Evolutionary conservation across 1,139 yeast genomes (phyloP).

Genomic region (Keqinozyma sinolaborantium): DNA sequence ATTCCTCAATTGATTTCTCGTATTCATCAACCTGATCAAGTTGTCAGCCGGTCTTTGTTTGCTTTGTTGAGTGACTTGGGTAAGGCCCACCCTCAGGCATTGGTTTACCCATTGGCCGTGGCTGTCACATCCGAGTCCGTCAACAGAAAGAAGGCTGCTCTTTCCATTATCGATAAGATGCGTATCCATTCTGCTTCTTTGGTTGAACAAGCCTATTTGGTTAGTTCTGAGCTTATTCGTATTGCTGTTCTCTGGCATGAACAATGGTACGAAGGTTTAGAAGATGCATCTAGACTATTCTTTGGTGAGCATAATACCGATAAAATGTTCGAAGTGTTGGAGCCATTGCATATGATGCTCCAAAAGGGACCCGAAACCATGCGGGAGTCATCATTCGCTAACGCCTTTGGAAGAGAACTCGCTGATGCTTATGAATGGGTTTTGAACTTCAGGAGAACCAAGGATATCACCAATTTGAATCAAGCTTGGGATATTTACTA

Average conservation of each 20-base stretch:
- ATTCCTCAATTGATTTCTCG: constrained; percentile 94
- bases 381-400: constrained; percentile 89
- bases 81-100: constrained; percentile 94
- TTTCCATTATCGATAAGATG: constrained; percentile 89
- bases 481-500: constrained; percentile 98
- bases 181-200: constrained; percentile 77
- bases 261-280: constrained; percentile 96
- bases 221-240: constrained; percentile 88
- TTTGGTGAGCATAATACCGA: constrained; percentile 95
- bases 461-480: constrained; percentile 82
- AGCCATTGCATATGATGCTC: constrained; percentile 81
- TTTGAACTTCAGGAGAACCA: constrained; percentile 75
- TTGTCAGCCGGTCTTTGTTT: constrained; percentile 75
- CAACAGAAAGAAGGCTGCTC: constrained; percentile 87
- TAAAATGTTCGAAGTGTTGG: constrained; percentile 88
- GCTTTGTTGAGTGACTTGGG: constrained; percentile 86
- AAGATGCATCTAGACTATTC: constrained; percentile 91
- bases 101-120: constrained; percentile 92
- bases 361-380: constrained; percentile 89
- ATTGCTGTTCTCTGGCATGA: constrained; percentile 98
- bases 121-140: constrained; percentile 93
- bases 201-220: constrained; percentile 91
- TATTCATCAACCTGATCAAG: constrained; percentile 90
- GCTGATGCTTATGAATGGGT: constrained; percentile 96
- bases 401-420: constrained; percentile 90